Evolutionary conservation across 2,329 filamentous ascomycete species (phyloP).

Genomic region (Aspergillus texensis): DNA sequence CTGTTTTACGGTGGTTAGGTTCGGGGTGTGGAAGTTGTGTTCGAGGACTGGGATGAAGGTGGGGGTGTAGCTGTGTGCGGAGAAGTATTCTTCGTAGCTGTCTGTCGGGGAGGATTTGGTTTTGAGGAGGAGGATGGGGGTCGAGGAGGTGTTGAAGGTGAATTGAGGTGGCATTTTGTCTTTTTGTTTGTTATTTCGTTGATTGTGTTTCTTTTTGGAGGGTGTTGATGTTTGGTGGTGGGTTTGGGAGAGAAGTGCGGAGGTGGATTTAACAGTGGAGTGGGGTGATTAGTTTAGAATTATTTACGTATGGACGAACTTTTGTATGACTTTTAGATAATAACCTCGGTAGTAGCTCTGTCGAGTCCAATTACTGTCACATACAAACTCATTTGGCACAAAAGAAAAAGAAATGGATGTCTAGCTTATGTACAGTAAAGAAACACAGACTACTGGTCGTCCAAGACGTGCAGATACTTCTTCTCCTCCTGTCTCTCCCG

Average conservation of each 20-base stretch:
- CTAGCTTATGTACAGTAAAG: constrained; percentile 45
- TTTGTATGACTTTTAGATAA: background rate
- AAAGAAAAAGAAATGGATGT: constrained; percentile 40
- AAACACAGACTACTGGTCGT: constrained; percentile 68
- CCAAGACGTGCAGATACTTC: constrained; percentile 93
- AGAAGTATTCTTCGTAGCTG: constrained; percentile 50
- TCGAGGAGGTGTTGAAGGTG: constrained; percentile 6
- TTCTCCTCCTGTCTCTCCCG: constrained; percentile 92
- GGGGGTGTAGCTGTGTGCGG: constrained; percentile 34
- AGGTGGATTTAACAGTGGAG: constrained; percentile 3
- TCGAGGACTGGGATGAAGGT: constrained; percentile 51
- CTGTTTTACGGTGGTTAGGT: constrained; percentile 37
- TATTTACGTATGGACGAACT: background rate
- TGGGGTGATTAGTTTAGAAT: background rate
- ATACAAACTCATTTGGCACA: constrained; percentile 19
- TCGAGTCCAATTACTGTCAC: background rate
- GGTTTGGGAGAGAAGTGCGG: constrained; percentile 1
- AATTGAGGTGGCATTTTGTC: constrained; percentile 3
- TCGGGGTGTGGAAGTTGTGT: constrained; percentile 43
- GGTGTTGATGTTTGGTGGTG: constrained; percentile 1
- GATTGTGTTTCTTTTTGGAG: background rate
- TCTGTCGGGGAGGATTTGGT: constrained; percentile 50
- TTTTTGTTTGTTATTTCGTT: constrained; percentile 4
- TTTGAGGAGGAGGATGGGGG: constrained; percentile 52
- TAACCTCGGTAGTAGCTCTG: background rate